Evolutionary conservation across 2,329 filamentous ascomycete species (phyloP), one percentile per base, ranked within the genome.

Genomic region (Leptographium flavum): DNA sequence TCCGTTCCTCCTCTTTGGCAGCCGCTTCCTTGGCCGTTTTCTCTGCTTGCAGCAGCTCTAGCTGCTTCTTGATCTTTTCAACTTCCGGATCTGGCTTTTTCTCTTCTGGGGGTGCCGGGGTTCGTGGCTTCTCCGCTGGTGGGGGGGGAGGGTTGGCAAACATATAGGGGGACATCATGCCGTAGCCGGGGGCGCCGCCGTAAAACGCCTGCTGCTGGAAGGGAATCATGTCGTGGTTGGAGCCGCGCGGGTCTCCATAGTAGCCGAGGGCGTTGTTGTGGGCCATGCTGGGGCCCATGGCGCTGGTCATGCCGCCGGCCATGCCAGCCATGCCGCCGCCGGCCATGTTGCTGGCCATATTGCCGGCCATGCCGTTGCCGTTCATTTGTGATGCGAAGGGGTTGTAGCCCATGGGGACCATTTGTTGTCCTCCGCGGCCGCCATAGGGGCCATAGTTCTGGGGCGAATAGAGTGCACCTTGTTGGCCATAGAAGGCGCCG

Each of bases 11-110:
- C 53, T 60, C 65, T 30, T n/a, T n/a, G n/a, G 68, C 64, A 10
- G 63, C 65, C 11, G 66, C 67, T 43, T 68, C 69, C 48, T 62
- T 64, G 50, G 60, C 63, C 27, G 65, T 67, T 46, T 69, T 61
- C 27, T 65, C 65, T 4, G 59, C 62, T 49, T 74, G 67, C 37
- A 74, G 64, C 10, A 63, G 61, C 13, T 69, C 66, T 15, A 84
- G 60, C 53, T 81, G 71, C 50, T 74, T 69, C 49, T 80, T 71
- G 46, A 81, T 69, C n/a, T 66, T 66, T 50, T 81, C 65, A 54
- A 76, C 76, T 46, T 81, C 73, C 2, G 72, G 68, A 44, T 81
- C 55, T 14, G 62, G 61, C 47, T 65, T 64, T 53, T 64, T 61
- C 28, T 57, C 54, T 10, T 50, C 45, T 0, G 56, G 53, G 6